Base-by-base conservation (phyloP, 2,329 filamentous ascomycete species). In the Hymenoscyphus fructigenus region DNA sequence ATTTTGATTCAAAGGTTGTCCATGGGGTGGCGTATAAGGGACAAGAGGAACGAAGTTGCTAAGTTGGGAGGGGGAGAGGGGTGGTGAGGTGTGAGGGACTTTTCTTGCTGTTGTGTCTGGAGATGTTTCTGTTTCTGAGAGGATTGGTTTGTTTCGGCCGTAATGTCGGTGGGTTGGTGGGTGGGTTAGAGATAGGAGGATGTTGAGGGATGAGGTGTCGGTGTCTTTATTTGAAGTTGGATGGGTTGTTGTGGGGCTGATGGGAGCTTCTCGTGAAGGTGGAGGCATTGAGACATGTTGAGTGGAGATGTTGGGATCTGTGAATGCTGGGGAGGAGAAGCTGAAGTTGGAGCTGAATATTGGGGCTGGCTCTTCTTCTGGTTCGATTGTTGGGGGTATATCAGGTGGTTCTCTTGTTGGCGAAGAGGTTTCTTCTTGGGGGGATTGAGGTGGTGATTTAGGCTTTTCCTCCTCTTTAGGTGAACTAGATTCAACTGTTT, bases 311-410 rank as follows among this genome's bases (percentile, higher is more conserved):
- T 47, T 5, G 17, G 17, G n/a, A 20, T 47, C 41, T 5, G 57
- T 10, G 34, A 59, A 59, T 26, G 34, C 34, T 4, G 57, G 57
- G 20, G 57, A 59, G 10, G 57, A 36, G 20, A 59, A 44, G 12
- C 28, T 23, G 57, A 59, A 59, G 36, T 59, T 59, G 20, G 57
- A 59, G 17, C 29, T 59, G 34, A 59, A 59, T 9, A 41, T 23
- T 28, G 57, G 57, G n/a, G 14, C 5, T 9, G n/a, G 1, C 44
- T 38, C 34, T 5, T 26, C 57, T 9, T 47, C 41, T 9, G 41
- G 41, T 9, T 47, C 41, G 5, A 20, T 5, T 17, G 14, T n/a
- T n/a, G 55, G n/a, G 5, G 34, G 34, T 36, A 36, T 15, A 1
- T 36, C 4, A 10, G 34, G 10, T 12, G 34, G 34, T 4, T 36